Conservation (phyloP, 2,329 filamentous ascomycete genomes). For the Penicillium sp. region DNA sequence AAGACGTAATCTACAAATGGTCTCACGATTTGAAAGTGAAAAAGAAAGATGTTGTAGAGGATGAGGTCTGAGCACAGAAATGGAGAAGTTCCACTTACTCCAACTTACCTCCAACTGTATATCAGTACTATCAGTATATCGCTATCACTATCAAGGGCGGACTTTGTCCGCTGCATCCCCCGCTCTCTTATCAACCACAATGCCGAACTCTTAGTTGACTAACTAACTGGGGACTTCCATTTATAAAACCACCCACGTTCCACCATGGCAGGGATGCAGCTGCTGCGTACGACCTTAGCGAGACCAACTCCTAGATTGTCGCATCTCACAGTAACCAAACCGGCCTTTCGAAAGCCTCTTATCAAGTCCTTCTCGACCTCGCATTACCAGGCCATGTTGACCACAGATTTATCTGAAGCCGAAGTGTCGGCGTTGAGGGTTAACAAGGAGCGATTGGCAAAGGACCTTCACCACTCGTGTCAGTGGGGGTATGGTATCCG, state of each 20-base stretch:
- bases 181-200: conserved; percentile 15
- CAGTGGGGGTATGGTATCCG: conserved; percentile 62
- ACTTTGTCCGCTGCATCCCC: conserved; percentile 15
- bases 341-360: not conserved
- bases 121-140: not conserved
- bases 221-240: not conserved
- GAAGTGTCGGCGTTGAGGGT: conserved; percentile 53
- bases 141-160: conserved; percentile 7
- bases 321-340: not conserved
- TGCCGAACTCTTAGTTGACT: not conserved
- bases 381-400: conserved; percentile 30
- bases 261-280: not conserved
- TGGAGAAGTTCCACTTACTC: not conserved
- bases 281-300: not conserved
- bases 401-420: conserved; percentile 46
- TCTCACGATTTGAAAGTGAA: not conserved
- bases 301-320: not conserved
- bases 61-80: not conserved
- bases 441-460: conserved; percentile 57
- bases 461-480: conserved; percentile 61
- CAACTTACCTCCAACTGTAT: conserved; percentile 1
- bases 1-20: not conserved
- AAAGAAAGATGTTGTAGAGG: not conserved
- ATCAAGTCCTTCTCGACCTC: conserved; percentile 13
- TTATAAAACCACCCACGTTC: conserved; percentile 7